A percentile compares a stretch with the other conserved stretches of the same genome.
Evolutionary conservation across 306 rosid genomes (phyloP).

Genomic region (Medicago truncatula): DNA sequence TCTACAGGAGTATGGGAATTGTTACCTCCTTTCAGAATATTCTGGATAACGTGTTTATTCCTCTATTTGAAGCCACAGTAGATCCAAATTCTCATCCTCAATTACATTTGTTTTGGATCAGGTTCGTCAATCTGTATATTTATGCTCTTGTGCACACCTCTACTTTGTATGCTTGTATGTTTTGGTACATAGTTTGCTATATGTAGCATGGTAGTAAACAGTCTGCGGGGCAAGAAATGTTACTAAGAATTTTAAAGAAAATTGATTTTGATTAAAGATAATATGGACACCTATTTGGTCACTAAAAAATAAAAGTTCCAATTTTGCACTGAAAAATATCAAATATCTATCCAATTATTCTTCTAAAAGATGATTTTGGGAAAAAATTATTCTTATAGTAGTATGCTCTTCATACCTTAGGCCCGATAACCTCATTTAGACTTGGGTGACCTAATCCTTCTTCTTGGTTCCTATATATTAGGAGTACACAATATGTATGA

Average conservation of each 20-base stretch:
- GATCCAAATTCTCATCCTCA: slow-evolving; percentile 90
- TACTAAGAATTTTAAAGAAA: neutral
- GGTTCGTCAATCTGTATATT: slow-evolving; percentile 51
- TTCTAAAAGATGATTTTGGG: neutral
- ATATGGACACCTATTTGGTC: neutral
- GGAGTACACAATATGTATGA: no score
- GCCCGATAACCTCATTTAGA: neutral
- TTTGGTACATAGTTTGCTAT: slow-evolving; percentile 6
- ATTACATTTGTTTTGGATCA: slow-evolving; percentile 80
- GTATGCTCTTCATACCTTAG: neutral
- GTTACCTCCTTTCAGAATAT: slow-evolving; percentile 85
- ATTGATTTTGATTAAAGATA: neutral
- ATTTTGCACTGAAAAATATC: neutral
- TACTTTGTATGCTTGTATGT: slow-evolving; percentile 28
- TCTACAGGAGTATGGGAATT: slow-evolving; percentile 83
- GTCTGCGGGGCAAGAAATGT: neutral
- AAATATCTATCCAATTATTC: neutral
- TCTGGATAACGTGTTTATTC: slow-evolving; percentile 79
- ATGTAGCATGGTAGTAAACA: neutral
- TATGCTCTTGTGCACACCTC: neutral
- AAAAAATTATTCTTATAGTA: neutral
- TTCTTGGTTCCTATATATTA: neutral
- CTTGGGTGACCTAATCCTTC: neutral
- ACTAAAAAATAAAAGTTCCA: neutral
- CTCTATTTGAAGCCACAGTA: slow-evolving; percentile 80